A percentile compares a stretch with the other conserved stretches of the same genome.
phyloP scores from a whole-genome alignment of 495 filamentous ascomycete species.

The Aspergillus avenaceus region DNA sequence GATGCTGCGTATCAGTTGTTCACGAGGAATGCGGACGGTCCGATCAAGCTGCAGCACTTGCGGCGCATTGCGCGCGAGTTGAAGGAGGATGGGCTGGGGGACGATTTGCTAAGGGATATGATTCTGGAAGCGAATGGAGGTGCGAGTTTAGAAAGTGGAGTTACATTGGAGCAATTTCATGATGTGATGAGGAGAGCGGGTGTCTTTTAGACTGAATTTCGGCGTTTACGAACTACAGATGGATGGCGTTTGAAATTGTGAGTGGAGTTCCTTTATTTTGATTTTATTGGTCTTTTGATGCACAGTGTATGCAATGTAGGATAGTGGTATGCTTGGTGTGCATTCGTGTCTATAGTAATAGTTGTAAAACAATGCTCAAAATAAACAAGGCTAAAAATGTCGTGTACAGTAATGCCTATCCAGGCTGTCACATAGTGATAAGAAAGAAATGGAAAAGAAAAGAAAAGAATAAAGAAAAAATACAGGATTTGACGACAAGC shows the following conservation, averaged over 20 bases:
- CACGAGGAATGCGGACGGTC: constrained; percentile 45
- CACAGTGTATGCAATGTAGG: too few species aligned
- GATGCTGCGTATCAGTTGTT: constrained; percentile 79
- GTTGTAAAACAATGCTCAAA: too few species aligned
- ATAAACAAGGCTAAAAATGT: too few species aligned
- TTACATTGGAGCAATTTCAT: constrained; percentile 76
- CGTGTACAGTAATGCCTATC: too few species aligned
- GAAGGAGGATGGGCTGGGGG: constrained; percentile 69
- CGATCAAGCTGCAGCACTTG: constrained; percentile 73
- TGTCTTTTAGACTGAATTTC: constrained; percentile 55
- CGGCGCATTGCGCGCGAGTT: constrained; percentile 74
- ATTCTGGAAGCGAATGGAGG: constrained; percentile 87
- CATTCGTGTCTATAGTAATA: too few species aligned
- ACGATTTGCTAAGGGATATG: constrained; percentile 85
- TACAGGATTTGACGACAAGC: too few species aligned
- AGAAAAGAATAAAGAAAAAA: background rate
- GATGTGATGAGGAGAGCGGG: constrained; percentile 81
- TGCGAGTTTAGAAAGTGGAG: constrained; percentile 64
- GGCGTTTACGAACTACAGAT: background rate
- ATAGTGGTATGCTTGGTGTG: too few species aligned
- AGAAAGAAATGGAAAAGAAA: too few species aligned
- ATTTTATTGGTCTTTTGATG: background rate
- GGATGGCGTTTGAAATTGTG: background rate
- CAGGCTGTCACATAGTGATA: too few species aligned
- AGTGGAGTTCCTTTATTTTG: background rate